phyloP scores from a whole-genome alignment of 495 filamentous ascomycete genomes.

The Neurospora sp. region DNA sequence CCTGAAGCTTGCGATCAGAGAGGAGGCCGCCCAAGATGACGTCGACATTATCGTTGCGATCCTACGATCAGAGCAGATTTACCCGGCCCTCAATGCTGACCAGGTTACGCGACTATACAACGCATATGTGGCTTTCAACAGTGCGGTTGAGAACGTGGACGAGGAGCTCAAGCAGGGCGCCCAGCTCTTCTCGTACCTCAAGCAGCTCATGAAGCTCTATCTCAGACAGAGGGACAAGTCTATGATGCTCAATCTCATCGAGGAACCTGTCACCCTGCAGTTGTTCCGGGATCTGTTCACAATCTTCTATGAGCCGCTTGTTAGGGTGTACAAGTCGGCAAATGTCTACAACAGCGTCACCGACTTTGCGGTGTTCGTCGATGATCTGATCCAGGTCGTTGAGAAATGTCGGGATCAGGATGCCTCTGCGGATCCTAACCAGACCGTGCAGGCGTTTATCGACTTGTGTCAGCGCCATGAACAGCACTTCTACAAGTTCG shows the following conservation, averaged over 20 bases:
- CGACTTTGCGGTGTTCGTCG: conserved; percentile 85
- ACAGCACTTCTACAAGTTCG: conserved; percentile 96
- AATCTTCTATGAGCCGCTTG: conserved; percentile 96
- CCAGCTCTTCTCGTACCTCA: conserved; percentile 83
- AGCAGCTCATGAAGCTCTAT: conserved; percentile 88
- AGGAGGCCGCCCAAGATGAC: conserved; percentile 57
- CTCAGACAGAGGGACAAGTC: conserved; percentile 87
- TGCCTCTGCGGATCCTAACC: conserved; percentile 87
- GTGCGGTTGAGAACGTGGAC: conserved; percentile 84
- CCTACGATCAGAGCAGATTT: conserved; percentile 60
- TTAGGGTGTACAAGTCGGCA: conserved; percentile 95
- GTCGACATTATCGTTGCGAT: conserved; percentile 80
- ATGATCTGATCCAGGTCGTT: conserved; percentile 83
- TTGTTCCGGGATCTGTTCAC: conserved; percentile 94
- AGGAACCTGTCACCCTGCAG: conserved; percentile 87
- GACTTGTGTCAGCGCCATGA: conserved; percentile 93
- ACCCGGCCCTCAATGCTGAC: conserved; percentile 54
- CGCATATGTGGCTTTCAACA: conserved; percentile 94
- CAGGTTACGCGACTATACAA: conserved; percentile 84
- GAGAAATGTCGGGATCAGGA: conserved; percentile 86
- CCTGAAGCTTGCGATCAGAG: conserved; percentile 61
- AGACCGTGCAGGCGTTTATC: conserved; percentile 98
- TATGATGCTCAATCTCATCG: conserved; percentile 93
- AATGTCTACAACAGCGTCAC: conserved; percentile 97
- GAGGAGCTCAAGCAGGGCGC: conserved; percentile 80